Percentiles rank a stretch among this genome's conserved stretches.
Evolutionary conservation across 2,329 filamentous ascomycete species (phyloP).

Genomic region (Rasamsonia emersonii): DNA sequence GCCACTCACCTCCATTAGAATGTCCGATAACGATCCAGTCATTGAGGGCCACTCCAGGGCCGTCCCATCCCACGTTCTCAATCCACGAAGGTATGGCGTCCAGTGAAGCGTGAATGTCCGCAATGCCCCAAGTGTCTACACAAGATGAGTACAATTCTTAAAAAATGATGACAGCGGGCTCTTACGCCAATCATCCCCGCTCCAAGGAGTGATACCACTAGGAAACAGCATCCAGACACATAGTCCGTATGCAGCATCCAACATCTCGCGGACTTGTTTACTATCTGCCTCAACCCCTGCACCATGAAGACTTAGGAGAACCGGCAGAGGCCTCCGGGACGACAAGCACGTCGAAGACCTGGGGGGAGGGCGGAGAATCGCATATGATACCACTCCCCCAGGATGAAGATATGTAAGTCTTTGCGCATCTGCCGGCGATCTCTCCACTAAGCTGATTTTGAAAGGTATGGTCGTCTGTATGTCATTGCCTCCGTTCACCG

Average conservation of each 20-base stretch:
- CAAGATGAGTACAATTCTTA: no score
- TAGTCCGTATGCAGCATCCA: constrained; percentile 44
- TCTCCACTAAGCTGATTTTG: constrained; percentile 12
- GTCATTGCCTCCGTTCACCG: not conserved
- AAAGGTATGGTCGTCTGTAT: constrained; percentile 11
- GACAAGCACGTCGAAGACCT: constrained; percentile 17
- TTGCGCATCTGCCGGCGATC: constrained; percentile 35
- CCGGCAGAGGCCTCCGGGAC: constrained; percentile 29
- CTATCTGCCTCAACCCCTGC: constrained; percentile 49
- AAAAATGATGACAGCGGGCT: no score
- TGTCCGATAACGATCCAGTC: constrained; percentile 49
- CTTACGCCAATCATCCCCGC: constrained; percentile 52
- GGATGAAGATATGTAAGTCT: constrained; percentile 49
- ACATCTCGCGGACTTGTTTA: constrained; percentile 36
- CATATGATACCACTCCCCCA: constrained; percentile 47
- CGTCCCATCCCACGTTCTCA: constrained; percentile 38
- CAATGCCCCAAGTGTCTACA: constrained; percentile 45
- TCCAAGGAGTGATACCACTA: constrained; percentile 51
- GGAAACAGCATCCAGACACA: constrained; percentile 50
- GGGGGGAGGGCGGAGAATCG: constrained; percentile 48
- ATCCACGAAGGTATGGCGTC: constrained; percentile 44
- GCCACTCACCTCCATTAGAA: constrained; percentile 46
- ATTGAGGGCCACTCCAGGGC: constrained; percentile 35
- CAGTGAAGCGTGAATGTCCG: constrained; percentile 48
- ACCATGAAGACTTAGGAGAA: constrained; percentile 47